Evolutionary conservation across 306 rosid species (phyloP), one percentile per base, ranked within the genome.

Genomic region (Lathyrus aphaca): DNA sequence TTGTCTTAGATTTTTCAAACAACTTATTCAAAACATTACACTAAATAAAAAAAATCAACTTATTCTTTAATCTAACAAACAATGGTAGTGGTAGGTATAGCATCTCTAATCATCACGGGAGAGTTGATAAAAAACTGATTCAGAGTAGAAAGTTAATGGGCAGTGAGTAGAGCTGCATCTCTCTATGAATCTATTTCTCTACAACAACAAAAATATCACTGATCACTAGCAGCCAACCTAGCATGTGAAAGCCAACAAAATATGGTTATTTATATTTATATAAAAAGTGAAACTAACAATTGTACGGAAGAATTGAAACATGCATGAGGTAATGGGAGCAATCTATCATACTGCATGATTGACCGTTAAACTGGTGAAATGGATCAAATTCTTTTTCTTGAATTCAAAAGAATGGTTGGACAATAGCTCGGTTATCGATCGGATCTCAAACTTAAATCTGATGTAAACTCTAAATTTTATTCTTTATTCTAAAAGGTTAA

Each of bases 181-280:
- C 43, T 53, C 18, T 56, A 49, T 49, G 25, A 35, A 55, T 51
- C 65, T 50, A 64, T 50, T 70, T 45, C 55, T 27, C 11, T 14
- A 75, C 10, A 7, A 64, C 63, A 72, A 68, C 72, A 51, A 74
- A 74, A 51, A 64, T 69, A 72, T 78, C 30, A 78, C 54, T 67
- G 68, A 70, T 64, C 62, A 64, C 48, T 71, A 66, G 65, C 73
- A 61, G 77, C 80, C 82, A 80, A 81, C 43, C 25, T 39, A 40
- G 78, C 74, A 68, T 72, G 82, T 55, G 75, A 51, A 76, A 45
- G 80, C 60, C 35, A 48, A 44, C 38, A 15, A 48, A 49, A 74
- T 4, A 69, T 48, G 58, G 49, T 49, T 50, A 29, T 25, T 25
- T 42, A 14, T 42, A 58, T 12, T 35, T 19, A 17, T 18, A 11